Evolutionary conservation across 2,329 filamentous ascomycete species (phyloP).

Genomic region (Xylaria sp.): DNA sequence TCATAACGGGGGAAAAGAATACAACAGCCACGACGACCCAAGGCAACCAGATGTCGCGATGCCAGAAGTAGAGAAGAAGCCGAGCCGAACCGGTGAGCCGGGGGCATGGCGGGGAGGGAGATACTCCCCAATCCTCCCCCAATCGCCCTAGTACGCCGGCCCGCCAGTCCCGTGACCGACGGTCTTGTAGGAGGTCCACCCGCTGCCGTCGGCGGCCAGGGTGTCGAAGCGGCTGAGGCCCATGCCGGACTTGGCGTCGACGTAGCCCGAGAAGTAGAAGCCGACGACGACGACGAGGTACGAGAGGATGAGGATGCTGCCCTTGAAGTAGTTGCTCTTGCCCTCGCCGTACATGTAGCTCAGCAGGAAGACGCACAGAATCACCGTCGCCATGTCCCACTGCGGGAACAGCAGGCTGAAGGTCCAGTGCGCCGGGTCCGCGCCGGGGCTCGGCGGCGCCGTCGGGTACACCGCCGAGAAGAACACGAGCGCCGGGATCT

Average conservation of each 20-base stretch:
- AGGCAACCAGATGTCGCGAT: neutral
- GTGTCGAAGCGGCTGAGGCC: constrained; percentile 56
- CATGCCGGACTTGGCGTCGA: constrained; percentile 45
- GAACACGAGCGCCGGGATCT: constrained; percentile 89
- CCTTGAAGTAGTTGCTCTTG: constrained; percentile 99
- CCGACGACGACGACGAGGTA: constrained; percentile 91
- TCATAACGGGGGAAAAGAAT: neutral
- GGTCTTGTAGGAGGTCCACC: constrained; percentile 57
- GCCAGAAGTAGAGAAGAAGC: no score
- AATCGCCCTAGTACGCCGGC: constrained; percentile 37
- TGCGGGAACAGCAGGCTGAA: constrained; percentile 94
- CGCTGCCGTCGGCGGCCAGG: constrained; percentile 51
- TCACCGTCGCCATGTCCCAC: constrained; percentile 98
- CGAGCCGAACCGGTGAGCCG: neutral
- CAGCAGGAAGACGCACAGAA: constrained; percentile 91
- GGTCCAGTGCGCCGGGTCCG: constrained; percentile 59
- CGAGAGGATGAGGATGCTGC: constrained; percentile 88
- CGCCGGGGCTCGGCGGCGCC: constrained; percentile 41
- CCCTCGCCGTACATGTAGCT: constrained; percentile 98
- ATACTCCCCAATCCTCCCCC: no score
- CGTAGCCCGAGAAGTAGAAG: constrained; percentile 79
- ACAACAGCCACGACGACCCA: neutral
- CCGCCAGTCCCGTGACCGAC: constrained; percentile 51
- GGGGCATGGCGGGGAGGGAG: neutral
- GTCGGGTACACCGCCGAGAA: constrained; percentile 78